Base-by-base conservation (phyloP, 352 stramenopile species). In the Globisporangium carolinianum region DNA sequence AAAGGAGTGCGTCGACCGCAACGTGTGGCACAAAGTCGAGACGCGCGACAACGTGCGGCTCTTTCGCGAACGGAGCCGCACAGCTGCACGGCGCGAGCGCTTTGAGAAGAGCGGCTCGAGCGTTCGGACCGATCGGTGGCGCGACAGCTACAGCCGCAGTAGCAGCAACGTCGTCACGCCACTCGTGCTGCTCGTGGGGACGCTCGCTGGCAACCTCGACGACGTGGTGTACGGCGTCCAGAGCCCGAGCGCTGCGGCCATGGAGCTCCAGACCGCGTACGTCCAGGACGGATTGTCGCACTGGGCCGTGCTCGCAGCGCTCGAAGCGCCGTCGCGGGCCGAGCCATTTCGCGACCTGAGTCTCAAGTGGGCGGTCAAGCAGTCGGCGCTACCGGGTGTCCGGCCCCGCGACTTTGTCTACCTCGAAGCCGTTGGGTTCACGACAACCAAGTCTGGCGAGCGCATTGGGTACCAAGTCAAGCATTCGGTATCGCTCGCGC, bases 391-490 rank as follows among this genome's bases (percentile, higher is more conserved):
- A 58, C 47, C 66, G 53, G 46, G 87, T 6, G 62, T 84, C n/a
- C 76, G 76, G 49, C 72, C 81, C 53, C 76, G 79, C 14, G 79
- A 89, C 65, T 74, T 76, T 47, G 79, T 84, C 49, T 84, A 75
- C 52, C 58, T 89, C 50, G 74, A 89, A 58, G 75, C 74, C 5
- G 82, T 67, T 3, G 79, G 79, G 0, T 71, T 82, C 45, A 60
- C 61, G 1, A 60, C 57, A 0, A 66, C 81, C 12, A 57, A 65
- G 17, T 75, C 61, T 5, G 73, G 73, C 35, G 75, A 88, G 43
- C 49, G 64, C 36, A 59, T 90, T 46, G 77, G 77, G n/a, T 90
- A 76, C 58, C 79, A 88, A 14, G 55, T 90, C 18, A 54, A 83
- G 12, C 79, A 87, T 65, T 87, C 75, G 38, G 69, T 89, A 24